These are phyloP conservation scores for Cladosporium sp. DNA, from an alignment of 2,329 filamentous ascomycete species.

Conservation along the genomic window DNA sequence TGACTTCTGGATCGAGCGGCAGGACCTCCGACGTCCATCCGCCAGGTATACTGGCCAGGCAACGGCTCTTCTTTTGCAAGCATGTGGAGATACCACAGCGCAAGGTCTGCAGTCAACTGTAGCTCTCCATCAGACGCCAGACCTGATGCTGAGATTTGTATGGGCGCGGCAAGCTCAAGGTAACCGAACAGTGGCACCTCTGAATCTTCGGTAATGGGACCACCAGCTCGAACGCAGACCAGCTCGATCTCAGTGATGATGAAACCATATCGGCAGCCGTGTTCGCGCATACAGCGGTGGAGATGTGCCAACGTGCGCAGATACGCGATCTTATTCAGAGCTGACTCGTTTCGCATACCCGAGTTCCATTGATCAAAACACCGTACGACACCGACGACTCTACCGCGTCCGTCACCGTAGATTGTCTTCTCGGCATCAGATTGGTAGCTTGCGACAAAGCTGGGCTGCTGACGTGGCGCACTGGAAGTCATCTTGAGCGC, in stretches of 20 bases:
- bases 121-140: constrained; percentile 35
- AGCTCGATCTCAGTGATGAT: constrained; percentile 96
- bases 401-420: constrained; percentile 46
- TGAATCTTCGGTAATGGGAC: constrained; percentile 32
- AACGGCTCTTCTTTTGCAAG: constrained; percentile 59
- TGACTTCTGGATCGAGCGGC: constrained; percentile 69
- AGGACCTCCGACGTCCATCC: constrained; percentile 68
- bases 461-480: constrained; percentile 51
- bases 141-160: constrained; percentile 47
- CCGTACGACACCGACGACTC: constrained; percentile 81
- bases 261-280: constrained; percentile 90
- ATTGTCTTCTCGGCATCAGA: constrained; percentile 50
- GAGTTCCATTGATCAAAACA: constrained; percentile 94
- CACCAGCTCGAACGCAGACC: constrained; percentile 78
- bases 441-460: constrained; percentile 62
- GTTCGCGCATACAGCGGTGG: constrained; percentile 88
- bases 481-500: constrained; percentile 30
- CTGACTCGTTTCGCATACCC: constrained; percentile 81
- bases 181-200: constrained; percentile 79
- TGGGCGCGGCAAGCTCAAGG: constrained; percentile 65
- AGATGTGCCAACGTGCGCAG: constrained; percentile 80
- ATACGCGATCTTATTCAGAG: constrained; percentile 83
- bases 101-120: constrained; percentile 65
- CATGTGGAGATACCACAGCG: constrained; percentile 74
- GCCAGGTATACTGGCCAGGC: constrained; percentile 59